Conservation (phyloP, 2,329 filamentous ascomycete species). For the Fusarium sp. region DNA sequence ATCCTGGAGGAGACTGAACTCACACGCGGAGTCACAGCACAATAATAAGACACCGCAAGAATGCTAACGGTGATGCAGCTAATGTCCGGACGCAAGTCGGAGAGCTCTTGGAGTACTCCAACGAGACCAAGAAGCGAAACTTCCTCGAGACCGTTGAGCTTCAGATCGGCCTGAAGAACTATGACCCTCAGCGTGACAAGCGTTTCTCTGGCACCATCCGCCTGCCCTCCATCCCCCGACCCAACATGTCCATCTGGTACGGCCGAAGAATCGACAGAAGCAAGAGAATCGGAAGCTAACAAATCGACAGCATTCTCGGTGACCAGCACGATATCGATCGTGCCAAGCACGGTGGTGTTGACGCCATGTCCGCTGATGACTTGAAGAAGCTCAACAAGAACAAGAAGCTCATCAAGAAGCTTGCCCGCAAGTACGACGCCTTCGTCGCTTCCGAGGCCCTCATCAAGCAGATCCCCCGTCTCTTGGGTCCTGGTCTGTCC, state of each 20-base stretch:
- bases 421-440: slow-evolving; percentile 99
- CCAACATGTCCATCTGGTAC: slow-evolving; percentile 84
- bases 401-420: slow-evolving; percentile 99
- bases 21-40: background rate
- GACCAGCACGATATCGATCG: slow-evolving; percentile 98
- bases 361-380: slow-evolving; percentile 98
- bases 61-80: slow-evolving; percentile 62
- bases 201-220: slow-evolving; percentile 99
- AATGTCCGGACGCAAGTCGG: slow-evolving; percentile 95
- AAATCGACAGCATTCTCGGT: slow-evolving; percentile 62
- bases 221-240: slow-evolving; percentile 90
- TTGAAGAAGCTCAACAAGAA: slow-evolving; percentile 99
- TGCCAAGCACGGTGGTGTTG: slow-evolving; percentile 98
- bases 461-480: slow-evolving; percentile 99
- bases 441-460: slow-evolving; percentile 97
- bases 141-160: slow-evolving; percentile 95
- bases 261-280: background rate
- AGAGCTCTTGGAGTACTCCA: slow-evolving; percentile 94
- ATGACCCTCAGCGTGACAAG: slow-evolving; percentile 99
- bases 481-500: slow-evolving; percentile 97
- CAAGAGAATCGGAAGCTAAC: slow-evolving; percentile 19
- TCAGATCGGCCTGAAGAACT: slow-evolving; percentile 97
- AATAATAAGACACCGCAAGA: background rate
- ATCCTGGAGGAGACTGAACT: background rate
- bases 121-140: slow-evolving; percentile 95